Percentiles rank a stretch among this genome's conserved stretches.
phyloP scores from a whole-genome alignment of 495 filamentous ascomycete genomes.

The Aspergillus incahuasiensis region DNA sequence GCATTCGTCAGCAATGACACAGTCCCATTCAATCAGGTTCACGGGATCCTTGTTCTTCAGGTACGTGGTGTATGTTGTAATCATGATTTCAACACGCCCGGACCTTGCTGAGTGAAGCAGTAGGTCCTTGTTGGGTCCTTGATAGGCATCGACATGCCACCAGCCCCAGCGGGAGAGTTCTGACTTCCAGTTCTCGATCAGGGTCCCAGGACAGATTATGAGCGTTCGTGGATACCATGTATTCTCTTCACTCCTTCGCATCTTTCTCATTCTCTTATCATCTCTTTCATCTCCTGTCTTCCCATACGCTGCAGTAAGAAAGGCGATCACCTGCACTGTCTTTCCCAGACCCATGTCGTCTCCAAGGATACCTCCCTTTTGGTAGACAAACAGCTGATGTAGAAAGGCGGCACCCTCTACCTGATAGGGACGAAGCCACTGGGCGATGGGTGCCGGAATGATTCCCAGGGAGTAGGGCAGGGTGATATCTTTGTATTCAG shows the following conservation, averaged over 20 bases:
- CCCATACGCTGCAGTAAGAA: constrained; percentile 87
- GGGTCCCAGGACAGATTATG: constrained; percentile 80
- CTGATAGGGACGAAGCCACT: constrained; percentile 91
- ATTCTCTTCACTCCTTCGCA: constrained; percentile 51
- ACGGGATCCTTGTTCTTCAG: constrained; percentile 66
- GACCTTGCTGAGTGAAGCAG: constrained; percentile 69
- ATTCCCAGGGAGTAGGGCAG: constrained; percentile 73
- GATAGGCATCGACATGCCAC: constrained; percentile 85
- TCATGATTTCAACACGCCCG: constrained; percentile 79
- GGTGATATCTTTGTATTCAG: constrained; percentile 68
- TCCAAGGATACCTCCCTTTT: constrained; percentile 83
- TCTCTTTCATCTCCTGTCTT: constrained; percentile 93
- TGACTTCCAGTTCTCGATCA: constrained; percentile 87
- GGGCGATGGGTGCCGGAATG: constrained; percentile 86
- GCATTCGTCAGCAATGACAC: constrained; percentile 95
- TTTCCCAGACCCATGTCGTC: constrained; percentile 99
- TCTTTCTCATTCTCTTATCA: constrained; percentile 85
- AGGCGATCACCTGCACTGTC: constrained; percentile 94
- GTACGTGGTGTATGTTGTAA: constrained; percentile 92
- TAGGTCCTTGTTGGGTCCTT: constrained; percentile 68
- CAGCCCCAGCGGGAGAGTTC: constrained; percentile 90
- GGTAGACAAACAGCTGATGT: constrained; percentile 86
- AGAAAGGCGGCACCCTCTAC: constrained; percentile 80
- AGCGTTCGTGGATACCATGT: constrained; percentile 83
- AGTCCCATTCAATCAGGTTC: constrained; percentile 90